Base-by-base conservation (phyloP, 176 grass and related monocot species). In the Lolium perenne region DNA sequence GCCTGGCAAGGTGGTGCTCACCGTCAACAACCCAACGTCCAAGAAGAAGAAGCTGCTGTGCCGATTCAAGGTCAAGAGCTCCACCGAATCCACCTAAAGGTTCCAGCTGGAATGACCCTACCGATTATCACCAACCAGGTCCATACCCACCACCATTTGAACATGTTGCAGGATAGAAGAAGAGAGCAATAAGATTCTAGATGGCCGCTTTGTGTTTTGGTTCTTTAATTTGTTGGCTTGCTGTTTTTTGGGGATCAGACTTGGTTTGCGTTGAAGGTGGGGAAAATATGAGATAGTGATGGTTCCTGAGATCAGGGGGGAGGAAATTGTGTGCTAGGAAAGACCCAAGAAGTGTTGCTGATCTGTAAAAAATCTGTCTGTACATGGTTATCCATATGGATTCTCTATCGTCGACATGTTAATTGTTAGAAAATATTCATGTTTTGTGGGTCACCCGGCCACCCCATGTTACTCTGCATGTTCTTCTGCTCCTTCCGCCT, bases 31-130 rank as follows among this genome's bases (percentile, higher is more conserved):
- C 82, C 76, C 84, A 0, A 74, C 90, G 12, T 98, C 97, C 8
- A 95, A 92, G 92, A 98, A 98, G 90, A 98, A 98, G 94, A 94
- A 94, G 90, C 88, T 98, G 13, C 92, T 98, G 20, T 95, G 89
- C 87, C 87, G 97, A 80, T 91, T 55, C 84, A 98, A 95, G 94
- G 86, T 87, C 41, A 95, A 91, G 90, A 91, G 90, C 88, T 82
- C 91, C 18, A 21, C 78, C 0, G 83, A 87, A 43, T 89, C 86
- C 10, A 18, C 76, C n/a, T 87, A 55, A 87, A 87, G 47, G 23
- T 17, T 76, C 14, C 23, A 20, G 49, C 78, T 74, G 73, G 35
- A 29, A 29, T 83, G 47, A 47, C 41, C 45, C 43, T 4, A 17
- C 57, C 12, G 43, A 69, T 91, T 76, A 63, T 78, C 71, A 23